Evolutionary conservation across 768 basidiomycete genomes (phyloP).

Genomic region (Mycena rosella): DNA sequence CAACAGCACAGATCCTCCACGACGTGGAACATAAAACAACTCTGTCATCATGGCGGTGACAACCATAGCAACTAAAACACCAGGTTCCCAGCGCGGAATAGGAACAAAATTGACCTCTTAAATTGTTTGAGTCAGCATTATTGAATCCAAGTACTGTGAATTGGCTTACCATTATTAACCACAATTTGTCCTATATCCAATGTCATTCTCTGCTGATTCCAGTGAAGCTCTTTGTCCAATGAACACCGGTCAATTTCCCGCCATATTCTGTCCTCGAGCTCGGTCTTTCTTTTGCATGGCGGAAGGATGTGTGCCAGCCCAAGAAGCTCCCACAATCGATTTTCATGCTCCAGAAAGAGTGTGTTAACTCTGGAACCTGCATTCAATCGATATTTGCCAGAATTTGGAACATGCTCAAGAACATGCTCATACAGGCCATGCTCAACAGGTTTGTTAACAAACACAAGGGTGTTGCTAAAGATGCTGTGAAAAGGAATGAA

Average conservation of each 20-base stretch:
- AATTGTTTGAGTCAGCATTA: too few species aligned
- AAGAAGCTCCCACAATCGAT: slow-evolving; percentile 11
- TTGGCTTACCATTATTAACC: too few species aligned
- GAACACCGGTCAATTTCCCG: not conserved
- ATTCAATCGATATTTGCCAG: not conserved
- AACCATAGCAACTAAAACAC: too few species aligned
- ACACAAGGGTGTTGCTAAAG: slow-evolving; percentile 32
- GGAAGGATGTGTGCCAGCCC: slow-evolving; percentile 13
- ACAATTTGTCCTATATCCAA: not conserved
- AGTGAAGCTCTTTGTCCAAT: slow-evolving; percentile 11
- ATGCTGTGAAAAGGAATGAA: too few species aligned
- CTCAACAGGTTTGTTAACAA: slow-evolving; percentile 30
- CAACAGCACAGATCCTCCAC: too few species aligned
- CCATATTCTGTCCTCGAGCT: not conserved
- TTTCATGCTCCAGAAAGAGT: too few species aligned
- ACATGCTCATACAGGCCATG: slow-evolving; percentile 22
- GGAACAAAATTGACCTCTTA: too few species aligned
- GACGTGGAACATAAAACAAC: too few species aligned
- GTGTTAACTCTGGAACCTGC: too few species aligned
- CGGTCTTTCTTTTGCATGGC: not conserved
- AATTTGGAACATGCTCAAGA: not conserved
- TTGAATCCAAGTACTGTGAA: too few species aligned
- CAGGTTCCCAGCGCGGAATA: too few species aligned
- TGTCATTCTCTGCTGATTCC: slow-evolving; percentile 17
- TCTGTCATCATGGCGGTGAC: too few species aligned